A percentile compares a stretch with the other conserved stretches of the same genome.
These are phyloP conservation scores for Gyromitra esculenta DNA, from an alignment of 2,329 filamentous ascomycete genomes.

Conservation along the genomic window DNA sequence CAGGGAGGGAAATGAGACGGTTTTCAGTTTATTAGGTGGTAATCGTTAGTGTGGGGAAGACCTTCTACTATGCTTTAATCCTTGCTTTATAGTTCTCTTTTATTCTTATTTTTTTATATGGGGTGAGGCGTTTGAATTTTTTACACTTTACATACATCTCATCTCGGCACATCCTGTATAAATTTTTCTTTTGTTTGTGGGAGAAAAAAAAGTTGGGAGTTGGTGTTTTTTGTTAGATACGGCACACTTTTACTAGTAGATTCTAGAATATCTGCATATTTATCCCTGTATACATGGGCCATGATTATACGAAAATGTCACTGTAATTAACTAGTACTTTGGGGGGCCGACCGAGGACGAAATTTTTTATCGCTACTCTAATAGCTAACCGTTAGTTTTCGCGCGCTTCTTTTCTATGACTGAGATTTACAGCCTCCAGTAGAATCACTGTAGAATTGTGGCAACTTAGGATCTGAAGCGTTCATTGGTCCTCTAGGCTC, in stretches of 20 bases:
- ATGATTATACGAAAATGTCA: conserved; percentile 7
- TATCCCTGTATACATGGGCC: neutral
- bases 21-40: conserved; percentile 42
- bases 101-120: neutral
- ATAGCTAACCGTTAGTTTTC: neutral
- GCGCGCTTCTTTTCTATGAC: neutral
- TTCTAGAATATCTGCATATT: conserved; percentile 20
- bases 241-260: conserved; percentile 26
- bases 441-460: too few relatives aligned
- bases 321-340: conserved; percentile 24
- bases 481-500: too few relatives aligned
- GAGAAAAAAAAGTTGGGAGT: conserved; percentile 32
- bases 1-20: conserved; percentile 48
- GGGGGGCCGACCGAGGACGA: neutral
- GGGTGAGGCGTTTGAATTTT: conserved; percentile 36
- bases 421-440: neutral
- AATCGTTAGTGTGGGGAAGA: neutral
- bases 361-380: conserved; percentile 8
- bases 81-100: conserved; percentile 14
- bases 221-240: conserved; percentile 37
- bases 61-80: conserved; percentile 9
- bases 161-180: conserved; percentile 35
- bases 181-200: conserved; percentile 25
- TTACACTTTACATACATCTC: conserved; percentile 24
- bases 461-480: too few relatives aligned